Conservation (phyloP, 768 basidiomycete genomes). For the Amanita inopinata region DNA sequence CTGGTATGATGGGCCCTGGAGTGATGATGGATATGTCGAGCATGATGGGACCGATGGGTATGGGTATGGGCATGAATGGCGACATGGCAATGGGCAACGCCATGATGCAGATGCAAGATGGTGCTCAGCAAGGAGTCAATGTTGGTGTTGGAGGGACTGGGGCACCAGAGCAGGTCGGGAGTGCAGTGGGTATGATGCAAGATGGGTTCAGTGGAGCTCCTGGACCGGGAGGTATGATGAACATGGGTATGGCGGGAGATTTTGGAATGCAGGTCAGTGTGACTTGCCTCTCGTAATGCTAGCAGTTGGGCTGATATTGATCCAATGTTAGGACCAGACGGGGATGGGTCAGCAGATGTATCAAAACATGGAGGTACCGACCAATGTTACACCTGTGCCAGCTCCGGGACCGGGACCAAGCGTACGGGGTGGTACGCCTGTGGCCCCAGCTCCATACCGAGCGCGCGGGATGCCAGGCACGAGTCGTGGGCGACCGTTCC, state of each 20-base stretch:
- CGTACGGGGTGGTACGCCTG: slow-evolving; percentile 26
- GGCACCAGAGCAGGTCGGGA: slow-evolving; percentile 31
- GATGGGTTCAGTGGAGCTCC: slow-evolving; percentile 33
- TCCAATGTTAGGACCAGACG: slow-evolving; percentile 55
- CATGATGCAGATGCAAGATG: slow-evolving; percentile 49
- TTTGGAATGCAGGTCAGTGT: slow-evolving; percentile 64
- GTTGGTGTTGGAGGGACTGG: slow-evolving; percentile 30
- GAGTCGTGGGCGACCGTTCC: slow-evolving; percentile 35
- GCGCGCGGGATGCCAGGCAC: slow-evolving; percentile 27
- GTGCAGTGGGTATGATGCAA: slow-evolving; percentile 36
- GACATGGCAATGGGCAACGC: slow-evolving; percentile 54
- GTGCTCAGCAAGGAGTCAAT: slow-evolving; percentile 24
- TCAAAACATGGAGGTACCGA: slow-evolving; percentile 46
- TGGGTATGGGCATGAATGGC: slow-evolving; percentile 57
- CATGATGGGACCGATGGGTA: slow-evolving; percentile 53
- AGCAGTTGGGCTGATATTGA: slow-evolving; percentile 11
- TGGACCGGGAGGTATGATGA: slow-evolving; percentile 48
- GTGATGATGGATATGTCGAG: slow-evolving; percentile 78
- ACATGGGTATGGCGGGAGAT: slow-evolving; percentile 62
- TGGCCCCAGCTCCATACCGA: slow-evolving; percentile 26
- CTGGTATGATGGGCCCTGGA: slow-evolving; percentile 52
- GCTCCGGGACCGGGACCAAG: slow-evolving; percentile 20
- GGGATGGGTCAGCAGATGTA: slow-evolving; percentile 62
- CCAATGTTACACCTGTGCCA: slow-evolving; percentile 37
- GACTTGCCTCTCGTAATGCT: slow-evolving; percentile 17